Evolutionary conservation across 345 rosid genomes (phyloP), one percentile per base, ranked within the genome.

Genomic region (Mangifera indica): DNA sequence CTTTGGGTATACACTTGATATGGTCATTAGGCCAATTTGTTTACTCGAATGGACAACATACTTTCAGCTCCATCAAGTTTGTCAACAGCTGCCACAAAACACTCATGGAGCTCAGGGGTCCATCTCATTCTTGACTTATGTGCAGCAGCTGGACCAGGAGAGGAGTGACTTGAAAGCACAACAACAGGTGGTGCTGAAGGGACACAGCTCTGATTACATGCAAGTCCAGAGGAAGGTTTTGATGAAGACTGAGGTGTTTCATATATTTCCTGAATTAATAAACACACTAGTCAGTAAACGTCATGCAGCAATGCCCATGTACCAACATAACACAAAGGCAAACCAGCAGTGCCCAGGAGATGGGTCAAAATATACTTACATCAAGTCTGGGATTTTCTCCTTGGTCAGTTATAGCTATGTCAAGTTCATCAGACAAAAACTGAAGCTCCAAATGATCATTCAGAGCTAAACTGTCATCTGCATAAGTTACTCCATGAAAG

Each of bases 61-160:
- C 98, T 93, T 73, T 93, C 98, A 69, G 98, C 90, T 56, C 98
- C 98, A 66, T 90, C 97, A 81, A 93, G 97, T 74, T 84, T 85
- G 74, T 20, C 72, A 65, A 91, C 93, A 20, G 98, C 91, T 67
- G 85, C 89, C 4, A 91, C 68, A 81, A 88, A 88, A 72, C 83
- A 60, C 64, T 88, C 93, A 18, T 93, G 97, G 73, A 91, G 95
- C 82, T 93, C 92, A 75, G 93, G 93, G 17, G 93, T 91, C 98
- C 98, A 93, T 77, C 98, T 87, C 98, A 91, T 93, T 76, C 97
- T 89, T 54, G 88, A 85, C 78, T 88, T 93, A 76, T 81, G 91
- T 17, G 79, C 85, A 32, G 86, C 65, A 53, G 84, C 74, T 34
- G 84, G 56, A 11, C 74, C 83, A 32, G 88, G 80, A 69, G 86